Percentiles rank a stretch among this genome's conserved stretches.
Evolutionary conservation across 2,329 filamentous ascomycete species (phyloP).

Genomic region (Calonectria naviculata): DNA sequence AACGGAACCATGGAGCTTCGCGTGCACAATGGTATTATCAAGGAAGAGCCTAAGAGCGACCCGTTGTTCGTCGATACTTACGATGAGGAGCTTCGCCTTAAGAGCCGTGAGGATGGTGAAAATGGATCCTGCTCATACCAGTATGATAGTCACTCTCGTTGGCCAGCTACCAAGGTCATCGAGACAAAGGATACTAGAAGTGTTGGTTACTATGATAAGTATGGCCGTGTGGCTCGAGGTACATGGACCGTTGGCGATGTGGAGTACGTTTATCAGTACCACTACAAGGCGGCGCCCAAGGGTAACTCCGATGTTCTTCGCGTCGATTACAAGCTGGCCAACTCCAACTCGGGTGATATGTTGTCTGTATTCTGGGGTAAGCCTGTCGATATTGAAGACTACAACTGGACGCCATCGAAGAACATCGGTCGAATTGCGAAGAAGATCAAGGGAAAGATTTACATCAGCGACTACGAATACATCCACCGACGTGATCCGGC

Average conservation of each 20-base stretch:
- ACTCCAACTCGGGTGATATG: conserved; percentile 3
- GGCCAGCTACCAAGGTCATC: conserved; percentile 15
- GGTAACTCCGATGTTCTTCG: conserved; percentile 26
- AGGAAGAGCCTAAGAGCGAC: conserved; percentile 15
- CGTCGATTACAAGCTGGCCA: conserved; percentile 23
- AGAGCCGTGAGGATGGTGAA: conserved; percentile 1
- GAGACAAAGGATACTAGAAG: conserved; percentile 10
- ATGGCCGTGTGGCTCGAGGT: conserved; percentile 26
- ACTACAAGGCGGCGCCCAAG: conserved; percentile 26
- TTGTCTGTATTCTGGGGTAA: conserved; percentile 34
- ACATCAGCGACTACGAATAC: conserved; percentile 29
- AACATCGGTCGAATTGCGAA: conserved; percentile 25
- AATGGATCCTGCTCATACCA: conserved; percentile 18
- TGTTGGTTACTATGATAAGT: conserved; percentile 28
- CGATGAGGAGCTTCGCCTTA: conserved; percentile 22
- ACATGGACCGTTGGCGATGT: conserved; percentile 11
- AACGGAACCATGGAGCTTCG: conserved; percentile 21
- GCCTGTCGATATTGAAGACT: conserved; percentile 24
- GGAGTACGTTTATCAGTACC: conserved; percentile 29
- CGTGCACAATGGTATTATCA: conserved; percentile 18
- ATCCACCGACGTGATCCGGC: conserved; percentile 29
- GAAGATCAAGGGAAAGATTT: conserved; percentile 16
- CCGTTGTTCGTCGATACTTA: conserved; percentile 20
- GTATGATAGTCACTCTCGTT: conserved; percentile 19
- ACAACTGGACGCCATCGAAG: conserved; percentile 30